Conservation (phyloP, 768 basidiomycete genomes). For the Auriscalpium microsporum region DNA sequence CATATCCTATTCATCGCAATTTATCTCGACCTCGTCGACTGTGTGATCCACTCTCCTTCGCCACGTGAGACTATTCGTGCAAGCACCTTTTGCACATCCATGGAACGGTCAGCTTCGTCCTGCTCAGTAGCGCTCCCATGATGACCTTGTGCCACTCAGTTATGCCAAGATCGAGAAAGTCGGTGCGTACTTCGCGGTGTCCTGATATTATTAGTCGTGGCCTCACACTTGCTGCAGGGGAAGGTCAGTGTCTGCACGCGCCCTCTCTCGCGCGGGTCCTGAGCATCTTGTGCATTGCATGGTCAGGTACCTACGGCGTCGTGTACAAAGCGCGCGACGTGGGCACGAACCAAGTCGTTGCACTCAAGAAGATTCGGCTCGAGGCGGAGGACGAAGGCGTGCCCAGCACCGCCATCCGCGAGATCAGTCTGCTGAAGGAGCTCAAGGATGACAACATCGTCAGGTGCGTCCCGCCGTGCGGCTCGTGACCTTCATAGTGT, state of each 20-base stretch:
- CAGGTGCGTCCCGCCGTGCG: conserved; percentile 42
- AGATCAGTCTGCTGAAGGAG: conserved; percentile 96
- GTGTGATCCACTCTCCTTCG: no score
- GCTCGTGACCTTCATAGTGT: neutral
- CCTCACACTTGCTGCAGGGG: conserved; percentile 29
- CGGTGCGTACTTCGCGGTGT: conserved; percentile 49
- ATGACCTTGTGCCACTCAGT: conserved; percentile 30
- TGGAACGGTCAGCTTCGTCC: no score
- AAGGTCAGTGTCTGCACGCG: conserved; percentile 29
- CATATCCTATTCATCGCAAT: no score
- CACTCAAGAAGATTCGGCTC: conserved; percentile 96
- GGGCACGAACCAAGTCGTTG: conserved; percentile 74
- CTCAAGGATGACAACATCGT: conserved; percentile 95
- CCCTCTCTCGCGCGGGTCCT: neutral
- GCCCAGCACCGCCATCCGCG: conserved; percentile 94
- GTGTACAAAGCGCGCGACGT: conserved; percentile 94
- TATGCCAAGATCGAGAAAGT: conserved; percentile 98
- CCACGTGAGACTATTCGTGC: no score
- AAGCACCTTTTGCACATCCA: no score
- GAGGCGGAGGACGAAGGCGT: conserved; percentile 99
- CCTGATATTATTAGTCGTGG: neutral
- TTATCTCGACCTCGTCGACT: no score
- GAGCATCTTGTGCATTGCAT: neutral
- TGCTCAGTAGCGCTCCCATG: neutral
- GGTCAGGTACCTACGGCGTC: conserved; percentile 90